phyloP scores from a whole-genome alignment of 345 rosid genomes.

The Salix udensis region DNA sequence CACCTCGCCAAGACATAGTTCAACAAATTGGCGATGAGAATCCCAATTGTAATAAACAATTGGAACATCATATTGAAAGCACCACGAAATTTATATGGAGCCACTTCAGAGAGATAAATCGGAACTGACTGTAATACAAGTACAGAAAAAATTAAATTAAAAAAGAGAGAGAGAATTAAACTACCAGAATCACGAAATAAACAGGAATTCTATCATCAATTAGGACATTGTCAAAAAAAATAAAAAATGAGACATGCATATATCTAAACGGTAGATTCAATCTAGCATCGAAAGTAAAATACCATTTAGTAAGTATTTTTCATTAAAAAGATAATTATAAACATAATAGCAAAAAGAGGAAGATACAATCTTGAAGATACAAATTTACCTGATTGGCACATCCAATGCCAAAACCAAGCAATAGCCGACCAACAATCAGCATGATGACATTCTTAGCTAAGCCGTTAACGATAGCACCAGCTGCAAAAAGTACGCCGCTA shows the following conservation, averaged over 20 bases:
- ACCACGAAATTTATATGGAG: conserved; percentile 32
- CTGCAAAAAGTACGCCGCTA: conserved; percentile 25
- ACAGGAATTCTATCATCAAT: too few relatives aligned
- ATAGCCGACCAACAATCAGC: conserved; percentile 33
- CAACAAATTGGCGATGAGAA: conserved; percentile 28
- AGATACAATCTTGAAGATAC: background rate
- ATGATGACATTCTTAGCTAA: conserved; percentile 16
- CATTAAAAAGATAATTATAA: too few relatives aligned
- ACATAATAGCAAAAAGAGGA: background rate
- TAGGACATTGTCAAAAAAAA: too few relatives aligned
- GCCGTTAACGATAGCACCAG: conserved; percentile 34
- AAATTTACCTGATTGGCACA: conserved; percentile 33
- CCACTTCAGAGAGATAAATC: conserved; percentile 37
- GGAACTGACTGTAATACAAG: conserved; percentile 28
- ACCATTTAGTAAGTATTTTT: too few relatives aligned
- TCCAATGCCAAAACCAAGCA: conserved; percentile 41
- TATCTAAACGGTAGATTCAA: too few relatives aligned
- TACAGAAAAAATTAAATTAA: too few relatives aligned
- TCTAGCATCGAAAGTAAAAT: too few relatives aligned
- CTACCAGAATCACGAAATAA: too few relatives aligned
- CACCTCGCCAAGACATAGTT: conserved; percentile 21
- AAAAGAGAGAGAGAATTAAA: too few relatives aligned
- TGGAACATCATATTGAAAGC: conserved; percentile 30
- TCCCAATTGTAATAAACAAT: conserved; percentile 32
- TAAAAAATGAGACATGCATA: too few relatives aligned